Base-by-base conservation (phyloP, 2,329 filamentous ascomycete species). In the Fusarium buxicola region DNA sequence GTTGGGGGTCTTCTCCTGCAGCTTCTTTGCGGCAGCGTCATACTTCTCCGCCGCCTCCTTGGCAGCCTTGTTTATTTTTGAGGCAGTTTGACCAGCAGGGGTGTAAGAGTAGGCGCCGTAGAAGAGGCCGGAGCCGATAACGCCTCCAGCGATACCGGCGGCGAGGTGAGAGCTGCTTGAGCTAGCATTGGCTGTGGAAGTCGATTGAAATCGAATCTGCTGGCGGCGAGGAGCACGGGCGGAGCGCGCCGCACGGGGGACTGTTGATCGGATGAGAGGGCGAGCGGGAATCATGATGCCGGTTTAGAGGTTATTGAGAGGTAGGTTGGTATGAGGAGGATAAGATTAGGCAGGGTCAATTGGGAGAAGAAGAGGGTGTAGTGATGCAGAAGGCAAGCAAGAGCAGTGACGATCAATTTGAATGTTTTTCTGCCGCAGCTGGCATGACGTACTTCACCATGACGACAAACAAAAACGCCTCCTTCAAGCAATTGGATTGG, bases 1-100 rank as follows among this genome's bases (percentile, higher is more conserved):
- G 58, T 86, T 83, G 0, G 90, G 90, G 0, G 89, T 85, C 40
- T 82, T 81, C 52, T 88, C 76, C 63, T 88, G 84, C 7, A 90
- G 78, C 71, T 86, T 86, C 64, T 86, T 78, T 30, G 84, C 83
- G 2, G 88, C 83, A 8, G 81, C 79, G 34, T 87, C 77, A 74
- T 89, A 85, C 71, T 89, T 86, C 50, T 80, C 76, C 72, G 87
- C 84, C 3, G 87, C 85, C 49, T 87, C 81, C 49, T 82, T 81
- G 9, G 77, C 77, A 2, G 77, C 76, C 65, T 80, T 80, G 73
- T 83, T 82, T 65, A 84, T 71, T 43, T 76, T 77, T 50, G 69
- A 72, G 7, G 62, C 77, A 63, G 27, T 76, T 66, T 61, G 77
- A 72, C 80, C 81, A 4, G 80, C 74, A 0, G 80, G 80, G 1